Conservation (phyloP, 2,329 filamentous ascomycete genomes). For the Ustilaginoidea virens region DNA sequence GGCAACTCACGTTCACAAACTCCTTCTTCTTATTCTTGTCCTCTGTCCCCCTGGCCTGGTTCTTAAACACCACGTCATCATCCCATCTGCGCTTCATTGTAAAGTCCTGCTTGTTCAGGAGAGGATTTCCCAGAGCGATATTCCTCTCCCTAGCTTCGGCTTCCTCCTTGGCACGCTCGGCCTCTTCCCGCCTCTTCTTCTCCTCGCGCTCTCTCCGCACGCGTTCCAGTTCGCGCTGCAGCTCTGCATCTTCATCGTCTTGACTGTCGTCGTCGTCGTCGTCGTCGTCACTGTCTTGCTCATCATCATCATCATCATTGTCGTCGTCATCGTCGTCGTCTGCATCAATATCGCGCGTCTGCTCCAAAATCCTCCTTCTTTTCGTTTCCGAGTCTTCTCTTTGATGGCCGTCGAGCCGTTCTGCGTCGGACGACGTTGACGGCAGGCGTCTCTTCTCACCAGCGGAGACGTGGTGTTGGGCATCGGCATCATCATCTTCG, state of each 20-base stretch:
- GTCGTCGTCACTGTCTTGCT: conserved; percentile 31
- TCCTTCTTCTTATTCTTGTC: conserved; percentile 79
- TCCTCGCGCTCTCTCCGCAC: conserved; percentile 61
- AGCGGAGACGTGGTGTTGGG: conserved; percentile 16
- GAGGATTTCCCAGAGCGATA: conserved; percentile 81
- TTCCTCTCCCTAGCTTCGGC: conserved; percentile 73
- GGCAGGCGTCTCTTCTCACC: conserved; percentile 45
- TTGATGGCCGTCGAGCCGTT: conserved; percentile 7
- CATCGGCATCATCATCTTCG: conserved; percentile 35
- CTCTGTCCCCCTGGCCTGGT: conserved; percentile 89
- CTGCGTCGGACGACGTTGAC: conserved; percentile 2
- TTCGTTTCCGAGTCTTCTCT: conserved; percentile 68
- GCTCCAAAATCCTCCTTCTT: conserved; percentile 71
- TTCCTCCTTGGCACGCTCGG: conserved; percentile 64
- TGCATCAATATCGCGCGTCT: conserved; percentile 77
- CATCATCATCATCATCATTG: conserved; percentile 41
- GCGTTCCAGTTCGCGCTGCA: conserved; percentile 87
- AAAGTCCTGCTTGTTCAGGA: conserved; percentile 80
- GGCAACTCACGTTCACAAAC: conserved; percentile 71
- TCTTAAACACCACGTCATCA: conserved; percentile 98
- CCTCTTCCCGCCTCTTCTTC: conserved; percentile 41
- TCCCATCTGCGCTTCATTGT: conserved; percentile 91
- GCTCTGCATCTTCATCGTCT: conserved; percentile 54
- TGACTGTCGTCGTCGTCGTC: conserved; percentile 35
- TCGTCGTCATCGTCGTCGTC: conserved; percentile 45